Base-by-base conservation (phyloP, 2,329 filamentous ascomycete genomes). In the Arthroderma sp. region DNA sequence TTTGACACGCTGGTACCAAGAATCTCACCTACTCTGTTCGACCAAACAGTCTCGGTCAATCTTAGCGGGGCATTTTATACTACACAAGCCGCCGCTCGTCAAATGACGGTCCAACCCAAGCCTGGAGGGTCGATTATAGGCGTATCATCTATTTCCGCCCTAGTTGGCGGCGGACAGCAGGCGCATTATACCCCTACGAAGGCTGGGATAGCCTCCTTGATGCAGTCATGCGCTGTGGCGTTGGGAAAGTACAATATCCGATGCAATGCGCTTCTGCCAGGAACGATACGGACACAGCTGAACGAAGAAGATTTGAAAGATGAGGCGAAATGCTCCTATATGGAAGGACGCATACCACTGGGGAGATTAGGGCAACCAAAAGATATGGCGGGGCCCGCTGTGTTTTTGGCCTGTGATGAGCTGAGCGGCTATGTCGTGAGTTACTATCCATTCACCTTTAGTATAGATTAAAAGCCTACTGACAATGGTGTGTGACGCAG, bases 131-230 rank as follows among this genome's bases (percentile, higher is more conserved):
- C 77, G 55, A 91, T 94, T 56, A 89, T 67, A 33, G 65, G 62
- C 1, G 60, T 68, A 10, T 63, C 60, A 40, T 61, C 62, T 4
- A 66, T 68, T 43, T 64, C 63, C 2, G 58, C 64, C 4, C 57
- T 66, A 3, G 63, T 68, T 1, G 86, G 86, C 33, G 86, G 86
- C 37, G 83, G 80, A 0, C 69, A 73, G 39, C 86, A 93, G 66
- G 80, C 78, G 28, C 86, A 94, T 59, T 94, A 93, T 65, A 93
- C 86, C 10, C 84, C 86, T 6, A 93, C 86, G 10, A 94, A 94
- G 64, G 86, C 86, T 0, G 86, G 85, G 2, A 74, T 94, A 2
- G 59, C 85, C 33, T 83, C 78, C 39, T 70, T 94, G 38, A 91
- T 93, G 77, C 86, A 94, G 68, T 86, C 80, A 51, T 79, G 78